Percentiles rank a stretch among this genome's conserved stretches.
Conservation (phyloP, 306 rosid species). For the Cucurbita ficifolia region DNA sequence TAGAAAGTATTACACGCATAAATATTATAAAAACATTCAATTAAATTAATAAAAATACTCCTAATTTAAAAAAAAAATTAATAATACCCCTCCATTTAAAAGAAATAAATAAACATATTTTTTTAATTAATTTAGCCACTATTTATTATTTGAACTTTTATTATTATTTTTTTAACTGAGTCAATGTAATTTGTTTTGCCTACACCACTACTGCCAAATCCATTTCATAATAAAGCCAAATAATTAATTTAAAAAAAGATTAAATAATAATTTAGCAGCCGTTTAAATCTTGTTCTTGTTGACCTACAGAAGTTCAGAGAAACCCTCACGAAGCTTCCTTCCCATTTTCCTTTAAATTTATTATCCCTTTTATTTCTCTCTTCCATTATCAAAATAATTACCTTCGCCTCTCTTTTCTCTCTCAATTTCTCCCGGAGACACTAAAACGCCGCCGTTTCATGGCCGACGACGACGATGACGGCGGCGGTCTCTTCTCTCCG, state of each 20-base stretch:
- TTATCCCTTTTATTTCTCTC: neutral
- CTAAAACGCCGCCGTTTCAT: neutral
- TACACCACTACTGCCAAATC: conserved; percentile 4
- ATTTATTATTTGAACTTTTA: too few relatives aligned
- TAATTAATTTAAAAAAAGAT: neutral
- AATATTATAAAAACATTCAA: too few relatives aligned
- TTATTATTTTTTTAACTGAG: neutral
- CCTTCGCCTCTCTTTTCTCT: neutral
- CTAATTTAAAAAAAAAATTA: too few relatives aligned
- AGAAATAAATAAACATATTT: too few relatives aligned
- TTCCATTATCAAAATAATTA: neutral
- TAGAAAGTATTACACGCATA: too few relatives aligned
- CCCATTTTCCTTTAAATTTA: neutral
- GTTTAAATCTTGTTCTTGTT: neutral
- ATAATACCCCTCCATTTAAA: too few relatives aligned
- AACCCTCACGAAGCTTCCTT: neutral
- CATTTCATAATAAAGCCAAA: neutral
- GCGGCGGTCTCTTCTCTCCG: neutral
- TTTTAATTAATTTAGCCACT: too few relatives aligned
- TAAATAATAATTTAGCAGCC: neutral
- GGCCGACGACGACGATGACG: conserved; percentile 13
- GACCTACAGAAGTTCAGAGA: neutral
- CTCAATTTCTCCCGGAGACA: neutral
- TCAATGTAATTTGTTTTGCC: neutral
- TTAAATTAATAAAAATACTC: too few relatives aligned